A percentile compares a stretch with the other conserved stretches of the same genome.
phyloP scores from a whole-genome alignment of 352 stramenopile species.

The Phytophthora hibernalis region DNA sequence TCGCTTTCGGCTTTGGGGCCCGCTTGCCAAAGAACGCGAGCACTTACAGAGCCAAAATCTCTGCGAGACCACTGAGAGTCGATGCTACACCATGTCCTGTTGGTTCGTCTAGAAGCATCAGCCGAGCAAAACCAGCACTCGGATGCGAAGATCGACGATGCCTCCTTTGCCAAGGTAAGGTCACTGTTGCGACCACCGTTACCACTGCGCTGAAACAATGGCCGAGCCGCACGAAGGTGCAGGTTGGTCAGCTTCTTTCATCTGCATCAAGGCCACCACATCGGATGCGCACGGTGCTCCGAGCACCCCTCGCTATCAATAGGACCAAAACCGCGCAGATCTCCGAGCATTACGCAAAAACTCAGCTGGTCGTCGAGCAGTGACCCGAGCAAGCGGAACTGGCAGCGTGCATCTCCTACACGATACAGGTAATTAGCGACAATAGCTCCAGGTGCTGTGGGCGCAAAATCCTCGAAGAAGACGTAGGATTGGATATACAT shows the following conservation, averaged over 20 bases:
- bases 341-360: slow-evolving; percentile 41
- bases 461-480: slow-evolving; percentile 54
- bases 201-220: slow-evolving; percentile 50
- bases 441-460: slow-evolving; percentile 20
- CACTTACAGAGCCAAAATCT: slow-evolving; percentile 16
- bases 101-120: slow-evolving; percentile 40
- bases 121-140: slow-evolving; percentile 39
- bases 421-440: slow-evolving; percentile 46
- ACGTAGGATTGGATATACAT: slow-evolving; percentile 31
- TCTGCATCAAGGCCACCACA: slow-evolving; percentile 34
- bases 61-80: slow-evolving; percentile 22
- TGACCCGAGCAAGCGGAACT: slow-evolving; percentile 49
- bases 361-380: slow-evolving; percentile 43
- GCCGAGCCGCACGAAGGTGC: slow-evolving; percentile 42
- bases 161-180: slow-evolving; percentile 4
- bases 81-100: slow-evolving; percentile 29
- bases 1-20: slow-evolving; percentile 35
- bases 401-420: slow-evolving; percentile 50
- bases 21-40: slow-evolving; percentile 41
- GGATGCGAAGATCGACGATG: slow-evolving; percentile 7
- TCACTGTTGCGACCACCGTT: slow-evolving; percentile 36
- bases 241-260: slow-evolving; percentile 23
- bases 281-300: no score
- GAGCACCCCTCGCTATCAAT: no score
- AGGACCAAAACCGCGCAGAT: slow-evolving; percentile 54